Percentiles rank a stretch among this genome's conserved stretches.
Conservation (phyloP, 345 rosid species). For the Erucastrum elatum region DNA sequence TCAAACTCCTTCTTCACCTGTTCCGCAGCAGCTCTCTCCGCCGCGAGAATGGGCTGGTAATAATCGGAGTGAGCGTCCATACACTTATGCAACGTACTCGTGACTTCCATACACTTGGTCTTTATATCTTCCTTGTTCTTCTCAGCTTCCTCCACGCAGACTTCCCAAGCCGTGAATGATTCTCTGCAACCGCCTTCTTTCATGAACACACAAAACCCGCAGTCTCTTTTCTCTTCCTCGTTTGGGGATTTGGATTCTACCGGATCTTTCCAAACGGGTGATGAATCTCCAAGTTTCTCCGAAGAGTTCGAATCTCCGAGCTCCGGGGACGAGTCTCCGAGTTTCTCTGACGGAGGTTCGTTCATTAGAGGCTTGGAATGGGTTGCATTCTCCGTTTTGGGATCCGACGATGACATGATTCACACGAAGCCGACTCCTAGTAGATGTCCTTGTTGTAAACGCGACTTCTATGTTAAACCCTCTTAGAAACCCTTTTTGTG, state of each 20-base stretch:
- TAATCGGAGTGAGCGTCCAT: background rate
- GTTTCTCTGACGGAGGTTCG: background rate
- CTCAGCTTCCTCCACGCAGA: conserved; percentile 72
- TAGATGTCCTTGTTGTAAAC: too few relatives aligned
- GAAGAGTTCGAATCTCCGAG: background rate
- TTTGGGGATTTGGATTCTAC: conserved; percentile 17
- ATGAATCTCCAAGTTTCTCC: background rate
- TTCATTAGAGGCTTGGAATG: background rate
- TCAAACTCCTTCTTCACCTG: too few relatives aligned
- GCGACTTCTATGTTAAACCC: too few relatives aligned
- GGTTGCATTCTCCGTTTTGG: background rate
- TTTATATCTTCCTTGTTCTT: conserved; percentile 59
- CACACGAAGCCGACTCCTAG: too few relatives aligned
- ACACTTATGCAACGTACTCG: background rate
- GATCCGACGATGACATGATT: background rate
- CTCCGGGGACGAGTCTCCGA: background rate
- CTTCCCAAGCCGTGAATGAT: conserved; percentile 68
- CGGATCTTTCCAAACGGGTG: background rate
- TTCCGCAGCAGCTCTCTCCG: too few relatives aligned
- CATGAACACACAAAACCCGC: conserved; percentile 87
- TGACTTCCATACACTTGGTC: background rate
- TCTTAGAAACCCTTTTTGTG: too few relatives aligned
- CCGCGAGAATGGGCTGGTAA: background rate
- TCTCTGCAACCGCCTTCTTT: conserved; percentile 91
- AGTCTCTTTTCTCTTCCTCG: conserved; percentile 56